A percentile compares a stretch with the other conserved stretches of the same genome.
Conservation (phyloP, 495 filamentous ascomycete species). For the Neurospora sp. region DNA sequence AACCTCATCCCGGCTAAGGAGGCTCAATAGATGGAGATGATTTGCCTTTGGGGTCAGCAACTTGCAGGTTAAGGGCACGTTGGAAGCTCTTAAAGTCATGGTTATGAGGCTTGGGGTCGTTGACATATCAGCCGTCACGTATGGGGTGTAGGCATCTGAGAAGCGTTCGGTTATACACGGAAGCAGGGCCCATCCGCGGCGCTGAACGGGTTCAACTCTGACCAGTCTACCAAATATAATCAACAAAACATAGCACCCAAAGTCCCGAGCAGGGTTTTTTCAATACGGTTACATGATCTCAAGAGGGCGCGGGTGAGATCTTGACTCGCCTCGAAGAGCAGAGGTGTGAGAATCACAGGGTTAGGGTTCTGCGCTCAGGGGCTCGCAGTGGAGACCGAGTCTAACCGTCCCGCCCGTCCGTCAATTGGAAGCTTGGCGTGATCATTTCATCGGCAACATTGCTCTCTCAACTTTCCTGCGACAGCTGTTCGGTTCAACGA, state of each 20-base stretch:
- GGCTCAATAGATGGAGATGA: slow-evolving; percentile 9
- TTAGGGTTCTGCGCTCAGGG: slow-evolving; percentile 12
- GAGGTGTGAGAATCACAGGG: slow-evolving; percentile 4
- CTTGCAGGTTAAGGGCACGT: not conserved
- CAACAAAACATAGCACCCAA: not conserved
- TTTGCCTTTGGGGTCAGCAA: not conserved
- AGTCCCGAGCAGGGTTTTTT: not conserved
- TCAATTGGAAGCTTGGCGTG: slow-evolving; percentile 1
- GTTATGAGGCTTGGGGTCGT: not conserved
- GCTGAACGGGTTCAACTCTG: not conserved
- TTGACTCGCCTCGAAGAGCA: not conserved
- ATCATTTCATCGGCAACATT: not conserved
- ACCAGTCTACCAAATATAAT: not conserved
- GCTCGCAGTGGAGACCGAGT: not conserved
- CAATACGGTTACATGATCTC: not conserved
- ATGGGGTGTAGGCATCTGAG: not conserved
- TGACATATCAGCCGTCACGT: not conserved
- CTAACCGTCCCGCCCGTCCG: not conserved
- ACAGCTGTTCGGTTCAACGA: not conserved
- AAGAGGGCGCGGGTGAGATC: not conserved
- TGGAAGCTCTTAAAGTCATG: not conserved
- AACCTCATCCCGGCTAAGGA: slow-evolving; percentile 56
- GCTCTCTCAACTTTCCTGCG: not conserved
- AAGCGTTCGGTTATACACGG: not conserved
- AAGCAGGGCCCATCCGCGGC: not conserved